Percentiles rank a stretch among this genome's conserved stretches.
Conservation (phyloP, 164 flowering plant genomes). For the Berberis vulgaris region DNA sequence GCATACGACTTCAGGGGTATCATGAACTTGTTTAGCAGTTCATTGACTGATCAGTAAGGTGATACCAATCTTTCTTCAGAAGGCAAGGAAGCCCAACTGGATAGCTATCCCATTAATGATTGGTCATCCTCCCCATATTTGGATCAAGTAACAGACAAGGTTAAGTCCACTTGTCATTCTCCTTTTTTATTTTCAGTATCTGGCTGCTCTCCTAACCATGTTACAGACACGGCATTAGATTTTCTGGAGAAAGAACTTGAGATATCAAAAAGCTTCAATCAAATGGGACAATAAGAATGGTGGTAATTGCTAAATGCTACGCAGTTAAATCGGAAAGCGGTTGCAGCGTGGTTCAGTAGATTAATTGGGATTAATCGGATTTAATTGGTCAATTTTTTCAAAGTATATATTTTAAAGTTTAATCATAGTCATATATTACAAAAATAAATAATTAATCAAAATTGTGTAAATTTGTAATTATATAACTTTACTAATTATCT, state of each 20-base stretch:
- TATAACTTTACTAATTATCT: too few species aligned
- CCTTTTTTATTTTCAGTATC: conserved; percentile 34
- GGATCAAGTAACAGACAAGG: conserved; percentile 56
- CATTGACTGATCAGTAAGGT: conserved; percentile 4
- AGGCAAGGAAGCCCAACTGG: conserved; percentile 9
- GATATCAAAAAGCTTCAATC: conserved; percentile 58
- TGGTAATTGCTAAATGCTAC: too few species aligned
- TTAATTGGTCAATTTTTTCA: too few species aligned
- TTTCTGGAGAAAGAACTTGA: conserved; percentile 66
- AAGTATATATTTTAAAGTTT: too few species aligned
- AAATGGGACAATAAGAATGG: conserved; percentile 17
- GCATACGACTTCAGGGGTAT: conserved; percentile 41
- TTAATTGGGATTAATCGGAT: too few species aligned
- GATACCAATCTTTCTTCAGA: conserved; percentile 14
- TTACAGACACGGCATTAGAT: conserved; percentile 79
- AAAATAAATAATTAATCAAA: too few species aligned
- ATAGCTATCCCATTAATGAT: conserved; percentile 24
- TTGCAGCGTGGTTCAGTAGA: too few species aligned
- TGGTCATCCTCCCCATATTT: conserved; percentile 90
- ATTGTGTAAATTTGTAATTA: too few species aligned
- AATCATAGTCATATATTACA: too few species aligned
- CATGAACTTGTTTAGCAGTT: conserved; percentile 24
- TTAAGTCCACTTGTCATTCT: conserved; percentile 12
- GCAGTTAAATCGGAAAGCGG: too few species aligned
- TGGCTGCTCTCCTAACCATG: conserved; percentile 78